Base-by-base conservation (phyloP, 768 basidiomycete species). In the Termitomyces sp. region DNA sequence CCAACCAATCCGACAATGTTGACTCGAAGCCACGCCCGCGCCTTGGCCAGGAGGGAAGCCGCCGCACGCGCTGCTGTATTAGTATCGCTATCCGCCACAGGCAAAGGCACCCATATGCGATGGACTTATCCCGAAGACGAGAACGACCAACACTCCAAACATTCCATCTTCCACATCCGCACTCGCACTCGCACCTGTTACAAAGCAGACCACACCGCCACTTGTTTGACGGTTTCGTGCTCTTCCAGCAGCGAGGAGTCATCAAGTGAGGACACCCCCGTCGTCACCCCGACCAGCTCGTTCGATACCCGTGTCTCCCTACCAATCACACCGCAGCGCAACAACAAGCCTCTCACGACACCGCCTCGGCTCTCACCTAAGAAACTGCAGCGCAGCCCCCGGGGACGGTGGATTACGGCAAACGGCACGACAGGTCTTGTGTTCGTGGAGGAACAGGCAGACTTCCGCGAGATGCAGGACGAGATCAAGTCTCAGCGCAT, bases 301-400 rank as follows among this genome's bases (percentile, higher is more conserved):
- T 59, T 56, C 47, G n/a, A 50, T 30, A 10, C 36, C 40, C 18
- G 22, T 47, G 14, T 26, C 10, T 30, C 51, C 4, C n/a, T 36
- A 1, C 46, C 52, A n/a, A 32, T 35, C 20, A 62, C 61, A 28
- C 58, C 61, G 2, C 56, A 38, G 28, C 55, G 44, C 28, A 48
- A 5, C 24, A 32, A 56, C 20, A 51, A 13, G 10, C 51, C 46
- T 4, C 53, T 49, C 16, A 57, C 51, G 20, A 62, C 61, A 3
- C 58, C 58, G 1, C 61, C 61, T 4, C 55, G 48, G 13, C 56
- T 57, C 42, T 43, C 52, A 6, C 58, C 58, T 14, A 54, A 52
- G 45, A 54, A 57, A 35, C 52, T 62, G 10, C 61, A 59, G 47
- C 61, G 58, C 43, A 62, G 61, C 48, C 61, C 61, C 6, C 44